Evolutionary conservation across 441 rosid genomes (phyloP).

Genomic region (Arabidopsis lyrata): DNA sequence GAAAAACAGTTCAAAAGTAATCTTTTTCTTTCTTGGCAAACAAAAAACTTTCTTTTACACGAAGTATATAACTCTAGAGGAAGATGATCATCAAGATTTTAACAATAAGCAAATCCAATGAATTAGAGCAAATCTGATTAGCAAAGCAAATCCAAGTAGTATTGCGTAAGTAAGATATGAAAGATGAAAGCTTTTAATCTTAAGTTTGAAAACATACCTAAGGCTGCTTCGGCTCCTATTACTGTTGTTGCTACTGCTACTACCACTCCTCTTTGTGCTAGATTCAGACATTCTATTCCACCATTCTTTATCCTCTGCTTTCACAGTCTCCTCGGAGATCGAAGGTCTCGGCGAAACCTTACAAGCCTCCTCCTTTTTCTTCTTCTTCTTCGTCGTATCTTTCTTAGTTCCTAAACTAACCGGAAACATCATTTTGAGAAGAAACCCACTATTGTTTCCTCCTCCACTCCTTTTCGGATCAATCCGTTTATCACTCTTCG

Average conservation of each 20-base stretch:
- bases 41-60: background rate
- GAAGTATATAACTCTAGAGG: background rate
- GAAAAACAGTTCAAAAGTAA: background rate
- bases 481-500: slow-evolving; percentile 32
- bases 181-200: slow-evolving; percentile 18
- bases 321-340: slow-evolving; percentile 50
- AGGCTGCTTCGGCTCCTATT: slow-evolving; percentile 45
- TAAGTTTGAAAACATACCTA: slow-evolving; percentile 13
- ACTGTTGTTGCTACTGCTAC: slow-evolving; percentile 51
- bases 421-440: slow-evolving; percentile 78
- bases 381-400: slow-evolving; percentile 40
- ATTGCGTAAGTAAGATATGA: background rate
- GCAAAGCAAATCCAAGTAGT: slow-evolving; percentile 23
- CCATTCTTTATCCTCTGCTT: slow-evolving; percentile 67
- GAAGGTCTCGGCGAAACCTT: slow-evolving; percentile 59
- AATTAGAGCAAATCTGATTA: background rate
- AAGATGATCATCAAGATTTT: background rate
- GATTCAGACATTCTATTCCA: slow-evolving; percentile 57
- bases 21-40: background rate
- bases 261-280: slow-evolving; percentile 58
- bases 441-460: slow-evolving; percentile 56
- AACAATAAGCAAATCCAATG: slow-evolving; percentile 6
- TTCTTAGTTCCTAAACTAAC: slow-evolving; percentile 53
- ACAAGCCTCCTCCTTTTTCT: slow-evolving; percentile 30
- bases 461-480: slow-evolving; percentile 51